Base-by-base conservation (phyloP, 352 stramenopile genomes). In the Aphanomyces invadans region DNA sequence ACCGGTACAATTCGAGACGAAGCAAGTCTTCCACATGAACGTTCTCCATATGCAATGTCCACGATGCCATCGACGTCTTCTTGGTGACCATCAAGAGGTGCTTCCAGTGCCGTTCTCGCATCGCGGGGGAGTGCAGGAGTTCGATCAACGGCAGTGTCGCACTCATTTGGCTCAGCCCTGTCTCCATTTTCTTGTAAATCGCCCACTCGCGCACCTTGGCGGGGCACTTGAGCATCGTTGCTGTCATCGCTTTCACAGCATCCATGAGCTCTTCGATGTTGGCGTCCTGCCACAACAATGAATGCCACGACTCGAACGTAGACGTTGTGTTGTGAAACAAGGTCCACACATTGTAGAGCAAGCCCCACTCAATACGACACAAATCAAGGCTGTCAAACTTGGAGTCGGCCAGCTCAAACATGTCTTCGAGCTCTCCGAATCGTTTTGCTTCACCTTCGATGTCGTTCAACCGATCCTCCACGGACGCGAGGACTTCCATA, bases 71-170 rank as follows among this genome's bases (percentile, higher is more conserved):
- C 0, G 83, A 79, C 52, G 93, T 93, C 19, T 92, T 83, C 29
- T 92, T 86, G 45, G 83, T 92, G 39, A 93, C 88, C 2, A 65
- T 71, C 17, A 88, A 91, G 9, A 97, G 65, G 10, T 79, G 82
- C 67, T 90, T 88, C 95, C 95, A 98, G 76, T 98, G 95, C 2
- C 95, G 88, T 49, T 95, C 75, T 59, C 96, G 87, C 80, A 98
- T 98, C 28, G 92, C 87, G 59, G 97, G 84, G 1, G 89, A 97
- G 75, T 98, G 93, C 36, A 98, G 76, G 55, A 98, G 93, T 56
- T 97, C 96, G 70, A 98, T 96, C 15, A 98, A 73, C 7, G 86
- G 85, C 10, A 95, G 54, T 1, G 93, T 86, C 0, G 79, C 81
- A 28, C 82, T 71, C 86, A 93, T 93, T 61, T 95, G 92, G 69